A percentile compares a stretch with the other conserved stretches of the same genome.
Conservation (phyloP, 768 basidiomycete species). For the Tylopilus intermedius region DNA sequence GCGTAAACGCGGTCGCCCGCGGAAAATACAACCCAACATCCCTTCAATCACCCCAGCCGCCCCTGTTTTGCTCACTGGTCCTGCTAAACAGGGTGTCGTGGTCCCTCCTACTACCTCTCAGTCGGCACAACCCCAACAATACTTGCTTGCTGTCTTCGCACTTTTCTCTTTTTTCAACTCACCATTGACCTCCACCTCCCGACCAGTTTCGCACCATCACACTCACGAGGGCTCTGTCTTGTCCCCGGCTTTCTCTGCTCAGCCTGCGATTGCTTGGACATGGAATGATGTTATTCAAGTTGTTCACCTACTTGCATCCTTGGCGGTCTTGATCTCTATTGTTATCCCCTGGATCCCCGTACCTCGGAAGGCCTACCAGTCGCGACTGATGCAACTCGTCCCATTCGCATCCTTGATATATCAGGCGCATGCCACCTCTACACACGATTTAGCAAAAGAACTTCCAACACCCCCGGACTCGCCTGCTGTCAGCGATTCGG, state of each 20-base stretch:
- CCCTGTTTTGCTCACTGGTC: constrained; percentile 15
- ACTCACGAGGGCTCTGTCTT: constrained; percentile 59
- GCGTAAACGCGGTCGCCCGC: constrained; percentile 78
- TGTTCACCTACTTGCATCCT: constrained; percentile 62
- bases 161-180: constrained; percentile 86
- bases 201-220: constrained; percentile 33
- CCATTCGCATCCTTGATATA: constrained; percentile 20
- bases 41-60: constrained; percentile 27
- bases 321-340: constrained; percentile 56
- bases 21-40: constrained; percentile 60
- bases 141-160: constrained; percentile 77
- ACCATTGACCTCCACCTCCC: constrained; percentile 46
- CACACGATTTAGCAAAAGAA: constrained; percentile 10
- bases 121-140: constrained; percentile 42
- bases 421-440: neutral
- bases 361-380: constrained; percentile 17
- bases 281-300: constrained; percentile 54
- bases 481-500: constrained; percentile 21
- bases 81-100: constrained; percentile 14
- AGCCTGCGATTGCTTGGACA: constrained; percentile 32
- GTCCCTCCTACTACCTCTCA: constrained; percentile 14
- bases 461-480: constrained; percentile 28
- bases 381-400: constrained; percentile 24
- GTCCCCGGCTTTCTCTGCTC: constrained; percentile 24
- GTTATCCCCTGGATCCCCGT: constrained; percentile 44